Base-by-base conservation (phyloP, 2,329 filamentous ascomycete genomes). In the Coniochaeta pulveracea region DNA sequence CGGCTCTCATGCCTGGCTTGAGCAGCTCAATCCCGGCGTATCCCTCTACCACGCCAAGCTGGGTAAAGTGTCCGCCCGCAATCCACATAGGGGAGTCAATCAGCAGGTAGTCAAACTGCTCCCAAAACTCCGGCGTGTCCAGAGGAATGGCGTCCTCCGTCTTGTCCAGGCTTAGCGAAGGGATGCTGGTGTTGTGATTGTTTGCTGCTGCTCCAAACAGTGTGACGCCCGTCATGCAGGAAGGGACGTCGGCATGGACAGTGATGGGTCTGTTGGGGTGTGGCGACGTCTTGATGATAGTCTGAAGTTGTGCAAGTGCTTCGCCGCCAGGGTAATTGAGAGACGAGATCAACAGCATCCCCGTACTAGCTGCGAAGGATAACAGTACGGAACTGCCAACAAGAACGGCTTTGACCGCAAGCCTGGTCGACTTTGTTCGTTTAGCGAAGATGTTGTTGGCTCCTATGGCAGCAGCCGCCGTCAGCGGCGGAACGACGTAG, bases 301-400 rank as follows among this genome's bases (percentile, higher is more conserved):
- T 47, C 38, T 68, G 63, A 24, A 80, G 58, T 27, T 66, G 61
- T 7, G 56, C 43, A 15, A 96, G 64, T 3, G 88, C 91, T 38
- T 83, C 73, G 15, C 85, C 91, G 30, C 91, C 91, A 1, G 91
- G 91, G 50, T 98, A 98, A 58, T 95, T 98, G 37, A 93, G 74
- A 10, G 83, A 80, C 0, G 86, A 94, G 38, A 93, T 61, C 18
- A 80, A 67, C 2, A 95, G 74, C 58, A 93, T 74, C 19, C 59
- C 68, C 3, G 66, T 63, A 36, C 80, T 84, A 22, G 72, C 61
- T 5, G 63, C 57, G 38, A 83, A 72, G 2, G 76, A 72, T 4
- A 59, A 54, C 1, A 78, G 38, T 1, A 83, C 63, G 1, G 82
- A 85, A 2, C 63, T 51, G 3, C 72, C 51, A 3, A 93, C 50